Conservation (phyloP, 176 grass and related monocot genomes). For the Metroxylon sagu region DNA sequence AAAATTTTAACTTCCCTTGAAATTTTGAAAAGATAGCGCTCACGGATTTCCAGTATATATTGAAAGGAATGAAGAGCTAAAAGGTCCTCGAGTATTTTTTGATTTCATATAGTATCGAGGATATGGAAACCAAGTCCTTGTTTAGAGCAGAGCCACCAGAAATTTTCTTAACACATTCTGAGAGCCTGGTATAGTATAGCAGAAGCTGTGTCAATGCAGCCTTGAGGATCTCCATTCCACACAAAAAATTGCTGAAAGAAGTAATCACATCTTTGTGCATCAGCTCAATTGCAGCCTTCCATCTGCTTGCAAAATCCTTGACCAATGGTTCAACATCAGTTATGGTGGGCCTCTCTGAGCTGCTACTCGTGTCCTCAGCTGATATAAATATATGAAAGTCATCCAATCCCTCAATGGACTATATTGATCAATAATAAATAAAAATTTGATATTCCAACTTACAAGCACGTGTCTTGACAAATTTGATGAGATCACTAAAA, state of each 20-base stretch:
- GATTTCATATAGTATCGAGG: conserved; percentile 90
- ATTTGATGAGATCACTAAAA: conserved; percentile 81
- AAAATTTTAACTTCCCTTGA: too few relatives aligned
- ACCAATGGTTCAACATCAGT: conserved; percentile 63
- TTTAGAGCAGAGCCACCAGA: conserved; percentile 63
- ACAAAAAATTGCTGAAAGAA: conserved; percentile 93
- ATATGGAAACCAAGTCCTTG: conserved; percentile 96
- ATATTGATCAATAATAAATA: too few relatives aligned
- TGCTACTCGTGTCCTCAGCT: conserved; percentile 50
- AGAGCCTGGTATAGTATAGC: conserved; percentile 85
- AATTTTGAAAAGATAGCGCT: too few relatives aligned
- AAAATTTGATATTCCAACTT: conserved; percentile 13
- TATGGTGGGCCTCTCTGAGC: conserved; percentile 50
- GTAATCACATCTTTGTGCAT: conserved; percentile 99
- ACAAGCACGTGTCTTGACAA: conserved; percentile 85
- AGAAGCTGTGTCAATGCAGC: conserved; percentile 72
- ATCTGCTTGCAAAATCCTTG: conserved; percentile 77
- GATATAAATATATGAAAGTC: conserved; percentile 15
- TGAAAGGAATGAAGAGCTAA: conserved; percentile 24
- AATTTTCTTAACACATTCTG: conserved; percentile 78
- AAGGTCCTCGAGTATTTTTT: conserved; percentile 98
- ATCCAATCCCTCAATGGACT: background rate
- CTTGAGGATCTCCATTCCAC: conserved; percentile 97
- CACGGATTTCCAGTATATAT: too few relatives aligned
- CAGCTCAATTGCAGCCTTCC: conserved; percentile 88